These are phyloP conservation scores for Paecilomyces niveus DNA, from an alignment of 2,329 filamentous ascomycete species.

Conservation along the genomic window DNA sequence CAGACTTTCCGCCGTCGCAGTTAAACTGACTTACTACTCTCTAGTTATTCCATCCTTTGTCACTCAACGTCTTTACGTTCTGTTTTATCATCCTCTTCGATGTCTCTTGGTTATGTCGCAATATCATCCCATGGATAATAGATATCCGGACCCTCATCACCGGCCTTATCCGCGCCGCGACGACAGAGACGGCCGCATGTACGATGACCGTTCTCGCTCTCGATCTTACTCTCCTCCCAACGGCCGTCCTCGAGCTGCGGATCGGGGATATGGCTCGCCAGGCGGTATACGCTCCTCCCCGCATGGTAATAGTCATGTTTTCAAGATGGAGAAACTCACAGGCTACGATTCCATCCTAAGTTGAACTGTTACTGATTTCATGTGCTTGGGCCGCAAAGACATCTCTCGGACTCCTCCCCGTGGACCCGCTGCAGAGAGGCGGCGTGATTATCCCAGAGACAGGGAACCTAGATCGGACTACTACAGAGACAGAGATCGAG, in stretches of 20 bases:
- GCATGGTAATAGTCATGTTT: slow-evolving; percentile 34
- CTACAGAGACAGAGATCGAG: slow-evolving; percentile 26
- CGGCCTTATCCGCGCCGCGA: slow-evolving; percentile 21
- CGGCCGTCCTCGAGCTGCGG: slow-evolving; percentile 8
- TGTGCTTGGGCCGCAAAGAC: slow-evolving; percentile 27
- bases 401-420: slow-evolving; percentile 26
- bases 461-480: slow-evolving; percentile 22
- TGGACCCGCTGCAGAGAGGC: slow-evolving; percentile 30
- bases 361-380: slow-evolving; percentile 32
- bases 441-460: slow-evolving; percentile 26
- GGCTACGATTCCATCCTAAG: slow-evolving; percentile 9
- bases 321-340: slow-evolving; percentile 13
- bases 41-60: neutral
- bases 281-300: slow-evolving; percentile 39
- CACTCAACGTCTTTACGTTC: neutral
- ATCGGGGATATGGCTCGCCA: slow-evolving; percentile 28
- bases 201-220: slow-evolving; percentile 38
- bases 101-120: slow-evolving; percentile 17
- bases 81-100: neutral
- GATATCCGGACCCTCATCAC: slow-evolving; percentile 15
- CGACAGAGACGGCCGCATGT: slow-evolving; percentile 38
- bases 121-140: slow-evolving; percentile 19
- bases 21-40: neutral
- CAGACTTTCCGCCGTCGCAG: neutral
- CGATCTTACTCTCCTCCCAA: slow-evolving; percentile 18